Conservation (phyloP, 1,284 basidiomycete genomes). For the Irpex sp. region DNA sequence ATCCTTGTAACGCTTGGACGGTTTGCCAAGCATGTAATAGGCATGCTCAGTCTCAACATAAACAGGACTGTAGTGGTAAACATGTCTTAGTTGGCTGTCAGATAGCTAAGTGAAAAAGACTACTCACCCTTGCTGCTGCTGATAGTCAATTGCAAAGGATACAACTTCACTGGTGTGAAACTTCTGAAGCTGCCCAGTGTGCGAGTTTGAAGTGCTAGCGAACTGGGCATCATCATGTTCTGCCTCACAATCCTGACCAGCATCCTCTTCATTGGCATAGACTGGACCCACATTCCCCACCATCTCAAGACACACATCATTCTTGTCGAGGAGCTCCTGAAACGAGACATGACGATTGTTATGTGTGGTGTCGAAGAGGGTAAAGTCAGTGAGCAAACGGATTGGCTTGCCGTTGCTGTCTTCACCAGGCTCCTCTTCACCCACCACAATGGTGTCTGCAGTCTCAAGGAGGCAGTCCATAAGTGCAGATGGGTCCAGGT, state of each 20-base stretch:
- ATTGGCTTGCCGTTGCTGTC: constrained; percentile 25
- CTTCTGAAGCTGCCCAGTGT: constrained; percentile 18
- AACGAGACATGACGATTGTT: constrained; percentile 29
- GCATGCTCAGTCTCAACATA: constrained; percentile 58
- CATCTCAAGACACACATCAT: constrained; percentile 25
- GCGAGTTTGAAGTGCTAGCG: background rate
- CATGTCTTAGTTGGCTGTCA: background rate
- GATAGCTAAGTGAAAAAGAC: background rate
- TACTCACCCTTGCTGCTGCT: constrained; percentile 34
- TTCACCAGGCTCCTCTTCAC: constrained; percentile 13
- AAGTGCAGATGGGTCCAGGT: background rate
- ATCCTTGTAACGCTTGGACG: constrained; percentile 42
- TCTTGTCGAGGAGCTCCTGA: constrained; percentile 23
- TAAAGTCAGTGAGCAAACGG: constrained; percentile 37
- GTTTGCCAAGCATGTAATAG: constrained; percentile 53
- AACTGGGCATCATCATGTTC: background rate
- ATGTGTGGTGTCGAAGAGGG: constrained; percentile 34
- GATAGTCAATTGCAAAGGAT: constrained; percentile 34
- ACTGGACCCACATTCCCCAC: constrained; percentile 33
- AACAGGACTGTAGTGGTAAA: constrained; percentile 40
- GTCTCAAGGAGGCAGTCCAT: constrained; percentile 6
- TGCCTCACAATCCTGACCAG: constrained; percentile 31
- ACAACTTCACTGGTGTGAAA: constrained; percentile 34
- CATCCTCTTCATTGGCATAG: constrained; percentile 39
- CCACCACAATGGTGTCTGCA: constrained; percentile 9